Conservation (phyloP, 345 rosid genomes). For the Hibiscus mutabilis region DNA sequence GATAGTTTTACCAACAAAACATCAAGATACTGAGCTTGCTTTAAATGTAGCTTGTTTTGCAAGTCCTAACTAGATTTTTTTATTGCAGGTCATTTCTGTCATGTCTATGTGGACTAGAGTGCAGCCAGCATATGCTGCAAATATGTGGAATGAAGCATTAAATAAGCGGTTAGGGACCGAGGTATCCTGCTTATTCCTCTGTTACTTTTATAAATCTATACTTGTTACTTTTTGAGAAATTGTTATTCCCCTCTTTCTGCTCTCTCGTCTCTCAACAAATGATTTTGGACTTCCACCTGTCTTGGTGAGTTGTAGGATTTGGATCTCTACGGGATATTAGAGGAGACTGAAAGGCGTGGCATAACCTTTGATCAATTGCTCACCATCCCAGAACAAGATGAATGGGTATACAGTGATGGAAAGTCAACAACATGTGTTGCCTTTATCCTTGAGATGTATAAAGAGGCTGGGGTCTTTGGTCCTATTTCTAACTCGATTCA, state of each 20-base stretch:
- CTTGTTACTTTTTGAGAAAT: neutral
- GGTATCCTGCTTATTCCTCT: slow-evolving; percentile 32
- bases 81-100: slow-evolving; percentile 87
- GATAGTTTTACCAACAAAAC: neutral
- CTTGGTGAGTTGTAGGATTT: slow-evolving; percentile 41
- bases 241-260: neutral
- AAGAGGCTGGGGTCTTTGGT: slow-evolving; percentile 81
- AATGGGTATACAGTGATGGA: slow-evolving; percentile 94
- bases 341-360: slow-evolving; percentile 76
- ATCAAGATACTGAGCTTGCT: neutral
- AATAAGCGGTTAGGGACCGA: slow-evolving; percentile 91
- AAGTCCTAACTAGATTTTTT: neutral
- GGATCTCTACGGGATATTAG: slow-evolving; percentile 68
- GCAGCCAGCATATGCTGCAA: slow-evolving; percentile 96
- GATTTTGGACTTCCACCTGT: neutral
- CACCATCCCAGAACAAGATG: slow-evolving; percentile 86
- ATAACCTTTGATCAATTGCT: slow-evolving; percentile 76
- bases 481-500: slow-evolving; percentile 62
- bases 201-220: neutral
- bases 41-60: neutral
- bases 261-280: neutral
- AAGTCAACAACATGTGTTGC: slow-evolving; percentile 94
- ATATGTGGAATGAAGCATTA: slow-evolving; percentile 99
- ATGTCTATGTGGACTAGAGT: slow-evolving; percentile 92
- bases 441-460: slow-evolving; percentile 88